Percentiles rank a stretch among this genome's conserved stretches.
phyloP scores from a whole-genome alignment of 2,329 filamentous ascomycete genomes.

The Lasiodiplodia sp. region DNA sequence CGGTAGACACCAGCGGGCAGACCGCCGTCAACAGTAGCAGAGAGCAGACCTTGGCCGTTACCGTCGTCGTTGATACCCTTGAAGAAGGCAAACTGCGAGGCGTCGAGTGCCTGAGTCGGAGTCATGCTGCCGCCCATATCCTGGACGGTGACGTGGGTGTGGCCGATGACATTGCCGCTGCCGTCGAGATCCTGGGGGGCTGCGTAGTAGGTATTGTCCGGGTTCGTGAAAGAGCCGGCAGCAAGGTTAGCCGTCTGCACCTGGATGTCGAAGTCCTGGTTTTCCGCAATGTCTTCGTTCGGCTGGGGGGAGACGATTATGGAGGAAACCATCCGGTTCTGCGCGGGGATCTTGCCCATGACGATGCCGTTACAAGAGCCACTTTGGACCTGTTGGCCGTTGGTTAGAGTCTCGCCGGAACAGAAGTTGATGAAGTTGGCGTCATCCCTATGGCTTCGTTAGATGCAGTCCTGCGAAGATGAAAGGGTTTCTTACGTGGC shows the following conservation, averaged over 20 bases:
- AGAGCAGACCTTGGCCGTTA: constrained; percentile 56
- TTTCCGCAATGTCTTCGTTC: constrained; percentile 48
- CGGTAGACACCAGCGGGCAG: constrained; percentile 59
- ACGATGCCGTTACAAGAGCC: constrained; percentile 66
- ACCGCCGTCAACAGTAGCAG: constrained; percentile 55
- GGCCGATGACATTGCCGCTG: constrained; percentile 53
- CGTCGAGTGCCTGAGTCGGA: constrained; percentile 46
- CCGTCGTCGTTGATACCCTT: constrained; percentile 64
- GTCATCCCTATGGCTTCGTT: constrained; percentile 46
- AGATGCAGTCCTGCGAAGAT: constrained; percentile 30
- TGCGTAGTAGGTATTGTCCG: constrained; percentile 61
- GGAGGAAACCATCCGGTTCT: constrained; percentile 62
- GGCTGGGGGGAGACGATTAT: constrained; percentile 58
- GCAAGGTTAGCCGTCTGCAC: constrained; percentile 58
- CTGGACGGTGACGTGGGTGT: constrained; percentile 63
- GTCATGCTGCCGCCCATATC: constrained; percentile 51
- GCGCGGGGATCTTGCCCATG: constrained; percentile 64
- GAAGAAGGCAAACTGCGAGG: constrained; percentile 63
- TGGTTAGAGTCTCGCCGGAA: constrained; percentile 61
- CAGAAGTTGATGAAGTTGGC: constrained; percentile 70
- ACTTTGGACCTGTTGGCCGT: constrained; percentile 58
- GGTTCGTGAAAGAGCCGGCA: constrained; percentile 64
- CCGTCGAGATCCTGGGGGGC: constrained; percentile 59
- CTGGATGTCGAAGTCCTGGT: constrained; percentile 56
- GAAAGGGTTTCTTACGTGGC: constrained; percentile 50